Conservation (phyloP, 2,329 filamentous ascomycete genomes). For the Sclerotinia borealis region DNA sequence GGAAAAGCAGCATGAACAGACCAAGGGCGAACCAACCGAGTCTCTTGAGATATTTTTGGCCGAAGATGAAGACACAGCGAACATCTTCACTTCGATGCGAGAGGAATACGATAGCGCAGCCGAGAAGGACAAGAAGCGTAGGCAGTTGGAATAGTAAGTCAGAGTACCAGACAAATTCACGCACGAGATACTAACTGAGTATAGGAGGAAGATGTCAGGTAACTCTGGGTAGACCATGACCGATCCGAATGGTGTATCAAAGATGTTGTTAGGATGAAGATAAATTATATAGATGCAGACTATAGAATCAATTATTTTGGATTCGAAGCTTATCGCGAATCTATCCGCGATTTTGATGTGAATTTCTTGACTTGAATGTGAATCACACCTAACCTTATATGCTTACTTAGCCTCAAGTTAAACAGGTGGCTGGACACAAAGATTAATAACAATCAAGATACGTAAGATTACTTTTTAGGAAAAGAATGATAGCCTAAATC, state of each 20-base stretch:
- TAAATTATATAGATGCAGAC: no score
- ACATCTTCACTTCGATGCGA: not conserved
- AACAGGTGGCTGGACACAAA: no score
- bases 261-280: not conserved
- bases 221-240: no score
- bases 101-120: not conserved
- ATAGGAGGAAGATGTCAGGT: not conserved
- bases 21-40: not conserved
- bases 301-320: no score
- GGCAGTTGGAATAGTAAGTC: not conserved
- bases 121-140: not conserved
- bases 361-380: no score
- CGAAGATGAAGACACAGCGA: not conserved
- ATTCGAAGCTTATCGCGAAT: no score
- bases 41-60: not conserved
- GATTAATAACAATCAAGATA: no score
- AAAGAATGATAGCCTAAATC: no score
- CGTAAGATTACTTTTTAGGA: no score
- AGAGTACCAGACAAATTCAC: not conserved
- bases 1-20: not conserved
- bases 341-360: no score
- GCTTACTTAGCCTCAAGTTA: no score
- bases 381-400: no score
- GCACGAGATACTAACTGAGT: not conserved
- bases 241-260: not conserved